phyloP scores from a whole-genome alignment of 2,329 filamentous ascomycete genomes.

The Nemania sp. region DNA sequence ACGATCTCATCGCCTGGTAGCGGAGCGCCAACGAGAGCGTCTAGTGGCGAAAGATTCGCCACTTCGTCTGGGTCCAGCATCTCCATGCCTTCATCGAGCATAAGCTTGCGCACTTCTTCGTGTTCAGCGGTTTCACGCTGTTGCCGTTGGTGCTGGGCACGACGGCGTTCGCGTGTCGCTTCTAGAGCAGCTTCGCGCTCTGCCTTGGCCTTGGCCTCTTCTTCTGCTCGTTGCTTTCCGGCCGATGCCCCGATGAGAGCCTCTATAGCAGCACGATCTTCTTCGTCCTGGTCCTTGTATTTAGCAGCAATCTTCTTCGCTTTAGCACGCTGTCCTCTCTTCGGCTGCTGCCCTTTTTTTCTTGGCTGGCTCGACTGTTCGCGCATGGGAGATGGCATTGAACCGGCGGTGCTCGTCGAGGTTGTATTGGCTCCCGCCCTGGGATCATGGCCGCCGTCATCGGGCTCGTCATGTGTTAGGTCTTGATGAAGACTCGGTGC shows the following conservation, averaged over 20 bases:
- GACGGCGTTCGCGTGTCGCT: constrained; percentile 72
- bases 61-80: constrained; percentile 62
- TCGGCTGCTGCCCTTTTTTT: constrained; percentile 53
- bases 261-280: constrained; percentile 83
- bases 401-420: constrained; percentile 38
- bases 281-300: constrained; percentile 93
- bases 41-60: constrained; percentile 59
- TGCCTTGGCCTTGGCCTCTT: constrained; percentile 68
- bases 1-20: constrained; percentile 81
- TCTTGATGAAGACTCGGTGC: constrained; percentile 7
- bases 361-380: constrained; percentile 32
- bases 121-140: constrained; percentile 76
- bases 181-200: constrained; percentile 72
- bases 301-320: constrained; percentile 86
- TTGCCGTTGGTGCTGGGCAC: constrained; percentile 77
- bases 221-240: constrained; percentile 68
- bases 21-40: constrained; percentile 76
- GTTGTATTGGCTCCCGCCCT: constrained; percentile 33
- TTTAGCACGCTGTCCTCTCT: constrained; percentile 79
- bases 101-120: constrained; percentile 67
- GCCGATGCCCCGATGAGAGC: constrained; percentile 78
- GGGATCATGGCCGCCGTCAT: constrained; percentile 35
- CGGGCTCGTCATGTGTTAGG: constrained; percentile 43
- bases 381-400: constrained; percentile 33
- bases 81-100: constrained; percentile 63